These are phyloP conservation scores for Pleoardoris graminearum DNA, from an alignment of 2,329 filamentous ascomycete species.

Conservation along the genomic window DNA sequence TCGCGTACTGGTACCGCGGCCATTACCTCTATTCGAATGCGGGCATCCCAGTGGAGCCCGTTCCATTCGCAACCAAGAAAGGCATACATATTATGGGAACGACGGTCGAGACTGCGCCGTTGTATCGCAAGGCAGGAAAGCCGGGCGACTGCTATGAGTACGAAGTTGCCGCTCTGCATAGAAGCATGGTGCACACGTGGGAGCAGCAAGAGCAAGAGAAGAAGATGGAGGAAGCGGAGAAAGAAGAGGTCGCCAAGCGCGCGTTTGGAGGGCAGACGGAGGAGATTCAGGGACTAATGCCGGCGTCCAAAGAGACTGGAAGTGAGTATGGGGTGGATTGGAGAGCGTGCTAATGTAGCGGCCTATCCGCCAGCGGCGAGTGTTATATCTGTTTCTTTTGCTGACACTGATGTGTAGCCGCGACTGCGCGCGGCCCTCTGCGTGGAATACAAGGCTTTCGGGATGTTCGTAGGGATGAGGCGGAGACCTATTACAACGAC, in stretches of 20 bases:
- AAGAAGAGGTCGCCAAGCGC: not conserved
- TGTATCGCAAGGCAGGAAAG: slow-evolving; percentile 8
- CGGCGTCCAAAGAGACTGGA: no score
- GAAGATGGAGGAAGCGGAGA: not conserved
- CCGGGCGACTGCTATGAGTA: slow-evolving; percentile 11
- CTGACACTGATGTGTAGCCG: no score
- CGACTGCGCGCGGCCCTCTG: no score
- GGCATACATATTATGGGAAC: slow-evolving; percentile 22
- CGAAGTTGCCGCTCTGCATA: slow-evolving; percentile 17
- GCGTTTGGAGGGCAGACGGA: not conserved
- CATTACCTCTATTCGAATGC: slow-evolving; percentile 31
- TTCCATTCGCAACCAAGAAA: slow-evolving; percentile 23
- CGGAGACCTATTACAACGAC: slow-evolving; percentile 18
- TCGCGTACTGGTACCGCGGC: slow-evolving; percentile 38
- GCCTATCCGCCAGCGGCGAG: no score
- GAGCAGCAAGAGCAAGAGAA: slow-evolving; percentile 6
- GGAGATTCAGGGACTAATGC: not conserved
- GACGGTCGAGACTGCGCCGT: slow-evolving; percentile 12
- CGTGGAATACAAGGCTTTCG: no score
- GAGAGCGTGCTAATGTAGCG: not conserved
- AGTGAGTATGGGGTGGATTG: slow-evolving; percentile 1
- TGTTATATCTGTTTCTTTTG: no score
- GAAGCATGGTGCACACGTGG: slow-evolving; percentile 9
- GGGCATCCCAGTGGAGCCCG: slow-evolving; percentile 25
- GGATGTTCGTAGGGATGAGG: no score